Conservation (phyloP, 805 yeast species). For the Henningerozyma blattae region DNA sequence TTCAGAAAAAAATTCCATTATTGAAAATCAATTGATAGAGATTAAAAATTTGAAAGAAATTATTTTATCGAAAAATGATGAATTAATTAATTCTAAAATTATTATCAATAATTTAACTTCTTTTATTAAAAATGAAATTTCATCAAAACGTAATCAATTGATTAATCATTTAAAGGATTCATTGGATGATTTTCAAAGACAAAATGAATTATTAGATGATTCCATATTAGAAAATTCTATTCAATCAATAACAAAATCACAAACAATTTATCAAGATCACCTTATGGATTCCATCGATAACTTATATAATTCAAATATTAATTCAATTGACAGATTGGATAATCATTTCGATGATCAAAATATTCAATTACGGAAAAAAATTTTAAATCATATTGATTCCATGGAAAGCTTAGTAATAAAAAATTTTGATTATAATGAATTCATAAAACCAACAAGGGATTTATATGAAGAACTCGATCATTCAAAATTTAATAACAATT, state of each 20-base stretch:
- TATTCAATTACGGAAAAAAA: no score
- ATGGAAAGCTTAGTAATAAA: no score
- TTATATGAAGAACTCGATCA: no score
- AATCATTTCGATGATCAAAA: no score
- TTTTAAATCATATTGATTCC: no score
- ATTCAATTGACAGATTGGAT: no score
- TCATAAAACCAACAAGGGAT: no score
- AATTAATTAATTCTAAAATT: conserved; percentile 2
- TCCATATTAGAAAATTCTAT: background rate
- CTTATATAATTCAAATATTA: no score
- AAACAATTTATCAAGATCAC: background rate
- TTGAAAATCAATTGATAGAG: background rate
- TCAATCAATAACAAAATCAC: background rate
- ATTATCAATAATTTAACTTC: conserved; percentile 4
- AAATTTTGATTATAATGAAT: no score
- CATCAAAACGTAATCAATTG: conserved; percentile 4
- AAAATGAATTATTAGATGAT: conserved; percentile 3
- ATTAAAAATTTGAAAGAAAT: conserved; percentile 5
- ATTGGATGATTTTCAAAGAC: conserved; percentile 4
- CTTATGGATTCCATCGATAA: background rate
- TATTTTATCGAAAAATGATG: conserved; percentile 4
- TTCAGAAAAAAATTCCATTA: background rate
- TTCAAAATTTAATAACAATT: no score
- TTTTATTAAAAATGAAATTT: conserved; percentile 7
- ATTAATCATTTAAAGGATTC: conserved; percentile 3